Base-by-base conservation (phyloP, 768 basidiomycete species). In the Exsudoporus frostii region DNA sequence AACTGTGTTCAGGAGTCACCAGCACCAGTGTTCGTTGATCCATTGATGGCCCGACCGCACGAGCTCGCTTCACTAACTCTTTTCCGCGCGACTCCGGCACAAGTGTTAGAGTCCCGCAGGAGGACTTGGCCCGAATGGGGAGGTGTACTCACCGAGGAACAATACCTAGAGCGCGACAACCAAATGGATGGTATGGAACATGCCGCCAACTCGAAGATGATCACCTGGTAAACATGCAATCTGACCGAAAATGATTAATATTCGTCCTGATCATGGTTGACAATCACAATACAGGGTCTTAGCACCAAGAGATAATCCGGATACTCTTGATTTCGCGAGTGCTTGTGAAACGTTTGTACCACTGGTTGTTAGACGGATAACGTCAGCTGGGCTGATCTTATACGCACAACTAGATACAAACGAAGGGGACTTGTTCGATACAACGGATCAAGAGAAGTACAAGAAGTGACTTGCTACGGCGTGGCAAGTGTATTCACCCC, bases 401-500 rank as follows among this genome's bases (percentile, higher is more conserved):
- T 10, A 29, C 22, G n/a, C 19, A 11, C 32, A 32, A 25, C 14
- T 25, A 79, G 56, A 57, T 73, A 67, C 45, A 69, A 65, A 25
- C 64, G 74, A 24, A 52, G 57, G 7, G 71, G 64, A 14, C 41
- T 62, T 11, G 25, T 63, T 63, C 70, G 13, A 52, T 76, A 38
- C 32, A 36, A n/a, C 47, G 60, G 19, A 54, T 37, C 33, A 51
- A 32, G 55, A 38, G 50, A 24, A 39, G 54, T 60, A n/a, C 65
- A 75, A 40, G 61, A 70, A 42, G 74, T 74, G 1, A 54, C 68
- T 8, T 75, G 78, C 42, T 83, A 84, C 54, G 79, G 69, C 2
- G 67, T 86, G 41, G 81, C 82, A 0, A 76, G 76, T 7, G 81
- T 85, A 6, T 85, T 75, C 65, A 83, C 82, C 3, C 78, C 79